A percentile compares a stretch with the other conserved stretches of the same genome.
phyloP scores from a whole-genome alignment of 2,329 filamentous ascomycete species.

The Fusarium foetens region DNA sequence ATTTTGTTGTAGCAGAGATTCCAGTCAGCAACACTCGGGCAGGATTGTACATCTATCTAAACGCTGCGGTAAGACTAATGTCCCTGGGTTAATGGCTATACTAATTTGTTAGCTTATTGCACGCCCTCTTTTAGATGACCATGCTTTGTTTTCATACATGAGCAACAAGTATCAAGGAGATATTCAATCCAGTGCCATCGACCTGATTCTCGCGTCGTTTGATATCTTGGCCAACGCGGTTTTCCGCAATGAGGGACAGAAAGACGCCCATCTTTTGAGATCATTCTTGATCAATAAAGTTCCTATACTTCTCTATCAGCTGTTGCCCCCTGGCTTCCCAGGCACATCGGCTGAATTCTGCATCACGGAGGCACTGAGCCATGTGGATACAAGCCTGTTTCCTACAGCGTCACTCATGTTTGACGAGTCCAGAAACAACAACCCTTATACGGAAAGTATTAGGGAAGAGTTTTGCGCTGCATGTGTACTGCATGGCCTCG shows the following conservation, averaged over 20 bases:
- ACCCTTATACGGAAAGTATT: constrained; percentile 67
- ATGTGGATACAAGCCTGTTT: constrained; percentile 84
- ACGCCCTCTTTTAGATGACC: constrained; percentile 85
- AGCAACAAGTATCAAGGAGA: constrained; percentile 87
- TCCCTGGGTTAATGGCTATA: rapidly evolving
- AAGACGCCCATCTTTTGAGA: constrained; percentile 76
- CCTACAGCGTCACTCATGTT: constrained; percentile 69
- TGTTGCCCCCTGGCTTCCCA: constrained; percentile 73
- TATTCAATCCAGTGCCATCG: constrained; percentile 78
- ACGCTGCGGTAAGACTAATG: constrained; percentile 71
- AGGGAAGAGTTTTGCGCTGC: constrained; percentile 85
- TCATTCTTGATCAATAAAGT: constrained; percentile 84
- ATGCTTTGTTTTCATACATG: constrained; percentile 79
- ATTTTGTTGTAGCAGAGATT: constrained; percentile 68
- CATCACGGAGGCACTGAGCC: constrained; percentile 76
- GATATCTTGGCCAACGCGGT: constrained; percentile 89
- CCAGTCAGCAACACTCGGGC: constrained; percentile 80
- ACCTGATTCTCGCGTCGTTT: constrained; percentile 88
- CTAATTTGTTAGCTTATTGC: constrained; percentile 72
- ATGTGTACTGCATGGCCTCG: constrained; percentile 87
- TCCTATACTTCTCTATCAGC: constrained; percentile 63
- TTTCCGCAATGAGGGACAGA: constrained; percentile 68
- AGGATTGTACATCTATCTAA: constrained; percentile 86
- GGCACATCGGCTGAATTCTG: constrained; percentile 79
- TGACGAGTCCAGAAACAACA: constrained; percentile 66